A percentile compares a stretch with the other conserved stretches of the same genome.
These are phyloP conservation scores for Ailanthus altissimus DNA, from an alignment of 345 rosid genomes.

Conservation along the genomic window DNA sequence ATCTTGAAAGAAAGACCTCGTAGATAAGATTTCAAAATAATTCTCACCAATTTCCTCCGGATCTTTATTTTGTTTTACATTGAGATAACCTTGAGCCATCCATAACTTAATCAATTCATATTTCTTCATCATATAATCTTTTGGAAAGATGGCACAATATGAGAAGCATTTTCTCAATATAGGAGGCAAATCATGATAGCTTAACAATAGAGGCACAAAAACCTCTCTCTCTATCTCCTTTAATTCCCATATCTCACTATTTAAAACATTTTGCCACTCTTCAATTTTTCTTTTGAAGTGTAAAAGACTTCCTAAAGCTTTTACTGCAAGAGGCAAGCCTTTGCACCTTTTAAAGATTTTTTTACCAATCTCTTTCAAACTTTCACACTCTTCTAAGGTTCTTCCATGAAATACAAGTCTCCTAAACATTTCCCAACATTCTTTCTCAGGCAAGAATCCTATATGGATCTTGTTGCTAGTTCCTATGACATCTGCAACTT, in stretches of 20 bases:
- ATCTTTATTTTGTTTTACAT: neutral
- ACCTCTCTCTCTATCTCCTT: neutral
- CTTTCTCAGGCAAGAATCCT: neutral
- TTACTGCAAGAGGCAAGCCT: neutral
- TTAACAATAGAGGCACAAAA: neutral
- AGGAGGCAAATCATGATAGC: neutral
- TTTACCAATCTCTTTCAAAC: neutral
- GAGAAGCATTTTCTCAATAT: neutral
- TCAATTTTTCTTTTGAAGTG: neutral
- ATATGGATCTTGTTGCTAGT: neutral
- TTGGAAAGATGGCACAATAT: conserved; percentile 10
- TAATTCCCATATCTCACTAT: neutral
- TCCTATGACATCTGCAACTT: neutral
- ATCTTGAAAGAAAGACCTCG: conserved; percentile 2
- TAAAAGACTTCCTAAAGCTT: neutral
- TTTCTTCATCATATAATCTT: neutral
- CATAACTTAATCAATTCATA: neutral
- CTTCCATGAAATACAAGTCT: neutral
- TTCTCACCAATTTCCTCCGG: neutral
- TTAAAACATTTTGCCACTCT: neutral
- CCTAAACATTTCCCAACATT: neutral
- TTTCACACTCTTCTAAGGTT: neutral
- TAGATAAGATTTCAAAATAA: neutral
- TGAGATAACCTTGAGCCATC: conserved; percentile 10
- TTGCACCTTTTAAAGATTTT: neutral